A percentile compares a stretch with the other conserved stretches of the same genome.
Evolutionary conservation across 805 yeast genomes (phyloP).

Genomic region (Kluyveromyces siamensis): DNA sequence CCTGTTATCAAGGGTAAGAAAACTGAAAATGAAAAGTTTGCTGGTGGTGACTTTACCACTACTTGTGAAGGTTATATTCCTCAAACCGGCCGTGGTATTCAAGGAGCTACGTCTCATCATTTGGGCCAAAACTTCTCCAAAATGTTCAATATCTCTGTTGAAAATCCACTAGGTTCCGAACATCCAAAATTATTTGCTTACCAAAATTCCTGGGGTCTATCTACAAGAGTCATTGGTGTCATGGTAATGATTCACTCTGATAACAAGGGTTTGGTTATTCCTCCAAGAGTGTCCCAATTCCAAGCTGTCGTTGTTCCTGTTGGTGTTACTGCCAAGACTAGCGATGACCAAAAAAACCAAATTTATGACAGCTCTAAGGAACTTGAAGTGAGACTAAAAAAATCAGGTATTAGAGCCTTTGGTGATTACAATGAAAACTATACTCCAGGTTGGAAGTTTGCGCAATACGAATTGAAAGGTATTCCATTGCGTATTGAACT

Average conservation of each 20-base stretch:
- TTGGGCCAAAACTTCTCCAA: conserved; percentile 97
- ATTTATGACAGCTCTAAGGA: conserved; percentile 63
- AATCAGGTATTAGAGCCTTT: conserved; percentile 60
- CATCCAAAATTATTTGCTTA: conserved; percentile 80
- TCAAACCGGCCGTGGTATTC: conserved; percentile 98
- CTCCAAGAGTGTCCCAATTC: conserved; percentile 90
- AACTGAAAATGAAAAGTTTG: conserved; percentile 96
- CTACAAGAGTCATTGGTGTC: conserved; percentile 98
- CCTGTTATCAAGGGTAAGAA: conserved; percentile 93
- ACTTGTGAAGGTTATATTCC: conserved; percentile 96
- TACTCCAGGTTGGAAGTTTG: conserved; percentile 98
- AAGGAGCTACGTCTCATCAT: conserved; percentile 98
- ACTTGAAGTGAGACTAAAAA: conserved; percentile 53
- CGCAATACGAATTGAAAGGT: conserved; percentile 96
- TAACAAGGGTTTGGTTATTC: conserved; percentile 94
- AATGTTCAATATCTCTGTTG: conserved; percentile 94
- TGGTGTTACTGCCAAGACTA: conserved; percentile 83
- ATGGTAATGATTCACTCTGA: conserved; percentile 99
- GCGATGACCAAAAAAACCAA: conserved; percentile 61
- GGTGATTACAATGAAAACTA: conserved; percentile 91
- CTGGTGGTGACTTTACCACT: conserved; percentile 94
- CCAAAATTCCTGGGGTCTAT: conserved; percentile 99
- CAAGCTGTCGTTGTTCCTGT: conserved; percentile 94
- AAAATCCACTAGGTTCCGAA: conserved; percentile 86
- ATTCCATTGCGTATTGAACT: conserved; percentile 86